These are phyloP conservation scores for Viola pubescens DNA, from an alignment of 441 rosid species.

Conservation along the genomic window DNA sequence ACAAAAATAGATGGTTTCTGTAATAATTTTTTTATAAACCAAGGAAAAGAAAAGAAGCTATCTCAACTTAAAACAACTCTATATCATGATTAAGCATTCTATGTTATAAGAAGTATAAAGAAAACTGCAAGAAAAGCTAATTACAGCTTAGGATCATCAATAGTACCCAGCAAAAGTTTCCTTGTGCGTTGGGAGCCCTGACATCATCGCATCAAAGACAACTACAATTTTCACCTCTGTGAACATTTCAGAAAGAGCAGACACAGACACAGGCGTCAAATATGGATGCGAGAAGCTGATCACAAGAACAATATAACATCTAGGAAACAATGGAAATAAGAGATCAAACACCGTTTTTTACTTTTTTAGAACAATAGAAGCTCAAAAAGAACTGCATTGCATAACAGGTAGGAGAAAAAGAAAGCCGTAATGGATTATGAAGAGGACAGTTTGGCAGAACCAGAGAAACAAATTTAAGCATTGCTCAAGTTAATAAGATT, in stretches of 20 bases:
- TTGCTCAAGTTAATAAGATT: not conserved
- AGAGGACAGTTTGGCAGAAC: too few relatives aligned
- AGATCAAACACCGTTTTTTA: not conserved
- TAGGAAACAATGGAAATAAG: not conserved
- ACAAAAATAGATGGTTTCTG: too few relatives aligned
- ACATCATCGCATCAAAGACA: conserved; percentile 90
- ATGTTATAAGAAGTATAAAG: conserved; percentile 1
- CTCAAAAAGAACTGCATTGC: too few relatives aligned
- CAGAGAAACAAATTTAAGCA: not conserved
- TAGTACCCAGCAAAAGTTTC: conserved; percentile 64
- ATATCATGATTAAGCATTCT: not conserved
- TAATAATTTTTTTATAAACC: too few relatives aligned
- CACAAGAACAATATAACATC: not conserved
- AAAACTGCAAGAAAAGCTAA: not conserved
- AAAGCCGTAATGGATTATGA: too few relatives aligned
- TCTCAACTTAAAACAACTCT: not conserved
- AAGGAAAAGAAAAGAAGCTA: too few relatives aligned
- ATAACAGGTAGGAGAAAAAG: too few relatives aligned
- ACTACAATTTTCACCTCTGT: conserved; percentile 89
- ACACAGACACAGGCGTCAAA: not conserved
- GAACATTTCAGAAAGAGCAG: conserved; percentile 18
- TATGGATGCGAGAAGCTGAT: not conserved
- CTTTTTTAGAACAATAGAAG: not conserved
- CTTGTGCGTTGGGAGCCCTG: conserved; percentile 83
- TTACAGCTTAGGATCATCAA: conserved; percentile 7